A percentile compares a stretch with the other conserved stretches of the same genome.
phyloP scores from a whole-genome alignment of 1,139 yeast genomes.

The Spencermartinsiella ligniputridi region DNA sequence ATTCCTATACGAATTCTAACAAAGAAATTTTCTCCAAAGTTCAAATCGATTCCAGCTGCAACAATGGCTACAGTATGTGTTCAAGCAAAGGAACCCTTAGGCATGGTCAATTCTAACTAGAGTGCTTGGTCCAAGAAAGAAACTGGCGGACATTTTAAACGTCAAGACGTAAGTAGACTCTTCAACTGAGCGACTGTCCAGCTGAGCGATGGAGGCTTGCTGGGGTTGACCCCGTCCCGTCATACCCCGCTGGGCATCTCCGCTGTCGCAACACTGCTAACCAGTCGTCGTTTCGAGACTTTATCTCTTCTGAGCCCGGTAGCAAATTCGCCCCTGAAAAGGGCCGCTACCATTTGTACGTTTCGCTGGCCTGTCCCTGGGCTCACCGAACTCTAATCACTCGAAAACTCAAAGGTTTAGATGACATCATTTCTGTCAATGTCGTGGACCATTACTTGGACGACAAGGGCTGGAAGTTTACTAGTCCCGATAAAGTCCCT shows the following conservation, averaged over 20 bases:
- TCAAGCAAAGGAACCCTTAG: background rate
- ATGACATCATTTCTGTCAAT: slow-evolving; percentile 49
- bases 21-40: no score
- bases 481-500: slow-evolving; percentile 43
- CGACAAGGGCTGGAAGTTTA: slow-evolving; percentile 79
- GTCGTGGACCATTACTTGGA: slow-evolving; percentile 90
- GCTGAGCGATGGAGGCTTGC: background rate
- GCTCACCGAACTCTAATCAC: slow-evolving; percentile 84
- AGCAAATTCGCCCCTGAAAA: slow-evolving; percentile 68
- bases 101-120: no score
- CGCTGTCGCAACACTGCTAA: no score
- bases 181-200: background rate
- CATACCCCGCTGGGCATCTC: background rate
- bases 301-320: slow-evolving; percentile 55
- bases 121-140: slow-evolving; percentile 23
- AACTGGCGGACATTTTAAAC: slow-evolving; percentile 30
- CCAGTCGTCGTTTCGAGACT: slow-evolving; percentile 48
- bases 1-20: no score
- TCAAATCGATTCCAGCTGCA: background rate
- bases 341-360: slow-evolving; percentile 81
- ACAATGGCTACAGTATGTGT: slow-evolving; percentile 14
- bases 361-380: slow-evolving; percentile 91
- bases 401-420: slow-evolving; percentile 73
- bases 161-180: slow-evolving; percentile 25
- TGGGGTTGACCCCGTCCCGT: background rate